Evolutionary conservation across 2,329 filamentous ascomycete genomes (phyloP).

Genomic region (Beauveria bassiana): DNA sequence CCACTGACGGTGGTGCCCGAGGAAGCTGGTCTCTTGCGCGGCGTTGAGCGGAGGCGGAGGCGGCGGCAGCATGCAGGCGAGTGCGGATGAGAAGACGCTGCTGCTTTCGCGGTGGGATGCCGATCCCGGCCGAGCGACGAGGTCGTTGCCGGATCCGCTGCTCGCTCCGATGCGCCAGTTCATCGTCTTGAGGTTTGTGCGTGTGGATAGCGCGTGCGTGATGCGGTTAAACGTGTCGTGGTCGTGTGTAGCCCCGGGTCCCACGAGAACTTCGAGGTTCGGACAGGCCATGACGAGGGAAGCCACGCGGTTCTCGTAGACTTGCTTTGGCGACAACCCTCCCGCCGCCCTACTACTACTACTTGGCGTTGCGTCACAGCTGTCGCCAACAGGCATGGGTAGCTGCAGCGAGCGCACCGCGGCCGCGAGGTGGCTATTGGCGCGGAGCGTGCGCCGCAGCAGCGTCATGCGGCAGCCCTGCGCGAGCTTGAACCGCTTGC

Average conservation of each 20-base stretch:
- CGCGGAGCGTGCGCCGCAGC: conserved; percentile 49
- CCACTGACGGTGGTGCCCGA: conserved; percentile 48
- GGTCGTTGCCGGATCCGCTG: conserved; percentile 14
- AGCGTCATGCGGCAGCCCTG: conserved; percentile 47
- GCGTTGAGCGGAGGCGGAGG: conserved; percentile 17
- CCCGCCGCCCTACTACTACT: no score
- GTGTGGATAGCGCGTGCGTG: conserved; percentile 52
- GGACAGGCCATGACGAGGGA: conserved; percentile 58
- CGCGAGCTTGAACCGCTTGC: conserved; percentile 48
- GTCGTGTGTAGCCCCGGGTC: conserved; percentile 46
- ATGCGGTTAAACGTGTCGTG: conserved; percentile 47
- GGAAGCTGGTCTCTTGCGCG: conserved; percentile 35
- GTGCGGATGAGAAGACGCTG: conserved; percentile 18
- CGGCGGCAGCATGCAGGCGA: conserved; percentile 23
- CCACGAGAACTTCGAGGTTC: conserved; percentile 52
- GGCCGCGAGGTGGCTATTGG: conserved; percentile 22
- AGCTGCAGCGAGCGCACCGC: no score
- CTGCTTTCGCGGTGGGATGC: no score
- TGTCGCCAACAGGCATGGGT: no score
- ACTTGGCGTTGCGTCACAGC: no score
- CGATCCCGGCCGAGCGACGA: not conserved
- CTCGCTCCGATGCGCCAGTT: conserved; percentile 48
- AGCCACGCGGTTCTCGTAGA: conserved; percentile 50
- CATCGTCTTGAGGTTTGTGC: conserved; percentile 48
- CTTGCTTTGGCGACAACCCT: no score